These are phyloP conservation scores for Hydrangea macrophylla DNA, from an alignment of 148 eudicot genomes.

Conservation along the genomic window DNA sequence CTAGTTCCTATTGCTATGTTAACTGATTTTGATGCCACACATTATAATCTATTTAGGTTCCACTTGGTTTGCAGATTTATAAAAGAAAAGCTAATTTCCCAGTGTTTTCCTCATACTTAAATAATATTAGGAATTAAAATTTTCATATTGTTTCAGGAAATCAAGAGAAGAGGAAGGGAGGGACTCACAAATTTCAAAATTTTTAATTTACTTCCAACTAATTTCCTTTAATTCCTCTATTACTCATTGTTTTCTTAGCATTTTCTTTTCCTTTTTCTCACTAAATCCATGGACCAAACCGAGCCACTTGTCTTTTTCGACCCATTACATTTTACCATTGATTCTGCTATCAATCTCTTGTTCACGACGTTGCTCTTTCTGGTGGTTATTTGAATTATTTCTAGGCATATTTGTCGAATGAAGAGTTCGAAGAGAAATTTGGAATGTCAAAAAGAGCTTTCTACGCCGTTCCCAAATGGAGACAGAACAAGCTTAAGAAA, in stretches of 20 bases:
- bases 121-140: too few species aligned
- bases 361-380: not conserved
- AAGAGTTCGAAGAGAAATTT: constrained; percentile 34
- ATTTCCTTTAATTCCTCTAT: not conserved
- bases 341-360: not conserved
- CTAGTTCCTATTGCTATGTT: too few species aligned
- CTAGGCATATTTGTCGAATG: constrained; percentile 37
- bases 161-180: too few species aligned
- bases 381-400: constrained; percentile 5
- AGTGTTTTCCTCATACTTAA: too few species aligned
- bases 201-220: too few species aligned
- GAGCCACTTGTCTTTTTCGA: not conserved
- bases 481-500: constrained; percentile 36
- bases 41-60: too few species aligned
- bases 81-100: too few species aligned
- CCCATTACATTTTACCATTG: not conserved
- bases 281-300: not conserved
- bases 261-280: not conserved
- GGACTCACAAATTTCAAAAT: too few species aligned
- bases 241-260: too few species aligned
- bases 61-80: too few species aligned
- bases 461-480: constrained; percentile 42
- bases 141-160: too few species aligned
- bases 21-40: too few species aligned
- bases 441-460: constrained; percentile 35